Base-by-base conservation (phyloP, 106 monocot species). In the Dendrobium officinale region DNA sequence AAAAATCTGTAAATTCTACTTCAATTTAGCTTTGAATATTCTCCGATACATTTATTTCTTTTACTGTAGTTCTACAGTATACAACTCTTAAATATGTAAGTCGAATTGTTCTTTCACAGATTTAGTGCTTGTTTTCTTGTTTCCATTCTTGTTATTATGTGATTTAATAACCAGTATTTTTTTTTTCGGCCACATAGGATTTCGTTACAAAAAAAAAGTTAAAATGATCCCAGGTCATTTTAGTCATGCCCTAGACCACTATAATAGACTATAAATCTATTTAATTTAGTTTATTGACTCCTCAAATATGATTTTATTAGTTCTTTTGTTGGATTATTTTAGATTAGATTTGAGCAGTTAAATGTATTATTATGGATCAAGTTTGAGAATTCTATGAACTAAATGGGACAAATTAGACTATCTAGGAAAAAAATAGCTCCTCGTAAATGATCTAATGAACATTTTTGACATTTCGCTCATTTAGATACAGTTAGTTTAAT, bases 1-100 rank as follows among this genome's bases (percentile, higher is more conserved):
- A 99, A 90, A 99, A 93, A 82, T 85, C 92, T n/a, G 98, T 99
- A 90, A 68, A 87, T 80, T 33, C 24, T 72, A 17, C 18, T 43
- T 43, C 73, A 33, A 70, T 70, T 20, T 33, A 20, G 3, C 6
- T 73, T 41, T 42, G 42, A 41, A 43, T 73, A 18, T 72, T 66
- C 26, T 66, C 26, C 26, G 66, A 4, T 66, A 27, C 55, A 24
- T 66, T 24, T 66, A 1, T 68, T 6, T 9, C 2, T 6, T 9
- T 68, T 2, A 68, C 33, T 31, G 8, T 68, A 33, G 10, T 68
- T 68, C 13, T 68, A 68, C 3, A 1, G 2, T 59, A 22, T 59
- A 5, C 59, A 59, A n/a, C 20, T 59, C 22, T 20, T 5, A 67
- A 31, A 11, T 67, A 18, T 67, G 67, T 27, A 27, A 67, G 31